Base-by-base conservation (phyloP, 371 early-diverging fungal species). In the Circinella umbellata region DNA sequence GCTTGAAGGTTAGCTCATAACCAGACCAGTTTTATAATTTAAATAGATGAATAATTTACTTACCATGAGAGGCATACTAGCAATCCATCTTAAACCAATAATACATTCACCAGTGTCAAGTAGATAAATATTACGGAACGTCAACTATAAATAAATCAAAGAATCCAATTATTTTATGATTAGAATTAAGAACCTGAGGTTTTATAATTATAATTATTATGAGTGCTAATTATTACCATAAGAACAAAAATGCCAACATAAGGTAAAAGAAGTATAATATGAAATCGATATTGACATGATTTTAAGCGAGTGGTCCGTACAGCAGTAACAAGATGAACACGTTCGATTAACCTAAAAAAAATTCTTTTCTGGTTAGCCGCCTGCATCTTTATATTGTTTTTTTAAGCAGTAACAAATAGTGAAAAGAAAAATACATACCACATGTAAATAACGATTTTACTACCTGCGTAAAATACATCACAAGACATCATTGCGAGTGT, bases 1-100 rank as follows among this genome's bases (percentile, higher is more conserved):
- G 34, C 61, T 20, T 49, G n/a, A 46, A 27, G 27, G 27, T 27
- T 27, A 27, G 27, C 27, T 27, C 27, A 27, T 27, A 27, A 27
- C 27, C 27, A 27, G 27, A 27, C 27, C 27, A 27, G 27, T 15
- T 13, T 51, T 14, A 51, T 15, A 20, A 27, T 20, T 49, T 14
- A 46, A 14, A 35, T 37, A 63, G n/a, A n/a, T 55, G 38, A 18
- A 18, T 47, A 57, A 53, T 15, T 14, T 64, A 15, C 27, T 73
- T 66, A 83, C 80, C 62, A 81, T 63, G n/a, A 86, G 73, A n/a
- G 79, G 79, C 53, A 86, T 74, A 69, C 85, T 84, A 51, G 88
- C 84, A 47, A 77, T 38, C 13, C 74, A 70, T 68, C 84, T 77
- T 4, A 86, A 66, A 59, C 88, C 86, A 67, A 86, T 85, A 27